A percentile compares a stretch with the other conserved stretches of the same genome.
These are phyloP conservation scores for Fusarium sp. DNA, from an alignment of 2,329 filamentous ascomycete genomes.

Conservation along the genomic window DNA sequence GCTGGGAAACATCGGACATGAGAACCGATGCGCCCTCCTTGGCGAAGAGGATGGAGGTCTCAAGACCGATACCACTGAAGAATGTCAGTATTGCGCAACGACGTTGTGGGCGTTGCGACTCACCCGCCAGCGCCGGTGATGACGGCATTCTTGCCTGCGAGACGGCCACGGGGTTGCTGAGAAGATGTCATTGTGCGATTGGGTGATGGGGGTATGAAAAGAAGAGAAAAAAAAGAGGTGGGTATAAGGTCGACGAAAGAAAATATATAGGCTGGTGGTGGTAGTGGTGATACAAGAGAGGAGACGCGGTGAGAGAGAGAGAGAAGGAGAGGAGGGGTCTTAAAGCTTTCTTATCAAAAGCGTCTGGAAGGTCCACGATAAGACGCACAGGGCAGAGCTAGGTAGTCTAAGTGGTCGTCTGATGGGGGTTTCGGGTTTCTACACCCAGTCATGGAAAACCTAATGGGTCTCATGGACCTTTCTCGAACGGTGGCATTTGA, in stretches of 20 bases:
- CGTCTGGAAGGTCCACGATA: conserved; percentile 37
- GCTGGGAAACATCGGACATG: conserved; percentile 85
- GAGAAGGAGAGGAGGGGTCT: conserved; percentile 1
- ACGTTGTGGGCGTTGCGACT: conserved; percentile 50
- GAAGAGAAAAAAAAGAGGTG: not conserved
- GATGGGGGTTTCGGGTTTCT: conserved; percentile 3
- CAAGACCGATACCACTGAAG: conserved; percentile 87
- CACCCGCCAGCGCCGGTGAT: conserved; percentile 90
- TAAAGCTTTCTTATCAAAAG: conserved; percentile 31
- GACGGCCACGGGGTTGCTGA: conserved; percentile 57
- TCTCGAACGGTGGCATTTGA: not conserved
- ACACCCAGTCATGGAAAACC: conserved; percentile 16
- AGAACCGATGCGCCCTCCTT: conserved; percentile 88
- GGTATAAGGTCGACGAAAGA: conserved; percentile 8
- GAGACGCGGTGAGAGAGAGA: conserved; percentile 6
- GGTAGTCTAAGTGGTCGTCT: conserved; percentile 17
- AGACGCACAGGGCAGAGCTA: conserved; percentile 6
- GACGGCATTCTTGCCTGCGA: conserved; percentile 73
- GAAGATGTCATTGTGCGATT: conserved; percentile 33
- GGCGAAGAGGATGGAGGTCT: conserved; percentile 90
- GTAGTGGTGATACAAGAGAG: conserved; percentile 5
- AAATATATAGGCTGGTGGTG: conserved; percentile 5
- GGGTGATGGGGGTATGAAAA: conserved; percentile 41
- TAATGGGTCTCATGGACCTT: conserved; percentile 13
- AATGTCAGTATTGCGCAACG: conserved; percentile 9